Evolutionary conservation across 352 stramenopile species (phyloP), one percentile per base, ranked within the genome.

Genomic region (Thalassiosira hispida): DNA sequence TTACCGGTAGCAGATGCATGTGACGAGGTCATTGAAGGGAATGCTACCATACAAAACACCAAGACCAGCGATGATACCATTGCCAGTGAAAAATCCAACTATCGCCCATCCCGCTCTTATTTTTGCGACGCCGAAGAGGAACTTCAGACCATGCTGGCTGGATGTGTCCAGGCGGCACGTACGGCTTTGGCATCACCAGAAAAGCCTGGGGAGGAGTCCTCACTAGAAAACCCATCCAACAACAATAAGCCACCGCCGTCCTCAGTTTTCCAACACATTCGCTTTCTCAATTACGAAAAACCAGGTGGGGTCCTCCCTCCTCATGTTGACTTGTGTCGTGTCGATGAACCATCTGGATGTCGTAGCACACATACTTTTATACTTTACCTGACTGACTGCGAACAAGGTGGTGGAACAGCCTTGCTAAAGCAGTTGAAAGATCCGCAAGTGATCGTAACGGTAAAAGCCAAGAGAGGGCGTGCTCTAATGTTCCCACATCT

Each of bases 331-430:
- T 63, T 93, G 6, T 86, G 73, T 56, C 75, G 86, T 46, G 57
- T 84, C 0, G 77, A 90, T 71, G 53, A 73, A 18, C 47, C 47
- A 14, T 77, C 63, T 51, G 70, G 63, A 59, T 20, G 62, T 40
- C 55, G 84, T 3, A 91, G 84, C 68, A 91, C 88, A 0, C 88
- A 93, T 73, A 90, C 88, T 5, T 93, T 92, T 49, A 86, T 93
- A 62, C 53, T 92, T 9, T 93, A 93, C 53, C 35, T 93, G 56
- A 83, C 60, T 3, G 70, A 87, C 49, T 91, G 85, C 56, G 20
- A 79, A 18, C 0, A 68, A 9, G 85, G 88, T 25, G 31, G 31
- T 22, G 88, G 87, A 42, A 93, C 88, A 7, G 63, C 61, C 1
- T 63, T 93, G 47, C 51, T 93, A 16, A 46, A 84, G 20, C 29